These are phyloP conservation scores for Gossypium trilobum DNA, from an alignment of 441 rosid genomes.

Conservation along the genomic window DNA sequence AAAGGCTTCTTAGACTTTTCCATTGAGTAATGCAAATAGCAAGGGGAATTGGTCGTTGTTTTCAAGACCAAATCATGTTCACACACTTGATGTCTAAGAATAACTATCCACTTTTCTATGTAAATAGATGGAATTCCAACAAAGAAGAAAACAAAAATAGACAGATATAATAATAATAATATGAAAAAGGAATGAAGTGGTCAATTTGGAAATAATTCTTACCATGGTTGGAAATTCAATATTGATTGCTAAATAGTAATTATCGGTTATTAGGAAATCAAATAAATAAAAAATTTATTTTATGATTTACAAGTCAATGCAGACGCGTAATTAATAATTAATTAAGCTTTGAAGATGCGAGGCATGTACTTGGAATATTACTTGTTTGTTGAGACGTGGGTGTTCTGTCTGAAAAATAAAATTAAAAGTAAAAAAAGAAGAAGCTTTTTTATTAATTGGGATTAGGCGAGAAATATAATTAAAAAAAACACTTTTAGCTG, in stretches of 20 bases:
- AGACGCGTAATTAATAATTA: background rate
- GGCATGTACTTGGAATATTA: conserved; percentile 6
- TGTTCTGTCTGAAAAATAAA: background rate
- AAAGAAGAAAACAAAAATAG: background rate
- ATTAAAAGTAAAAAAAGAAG: background rate
- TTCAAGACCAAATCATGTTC: background rate
- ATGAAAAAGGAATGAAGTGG: background rate
- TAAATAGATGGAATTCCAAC: background rate
- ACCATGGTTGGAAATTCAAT: background rate
- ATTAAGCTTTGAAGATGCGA: background rate
- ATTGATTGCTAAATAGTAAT: background rate
- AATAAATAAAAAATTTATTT: background rate
- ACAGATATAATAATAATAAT: background rate
- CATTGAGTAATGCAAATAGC: background rate
- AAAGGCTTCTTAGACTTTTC: background rate
- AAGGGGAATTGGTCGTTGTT: background rate
- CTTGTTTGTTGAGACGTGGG: background rate
- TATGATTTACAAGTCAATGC: background rate
- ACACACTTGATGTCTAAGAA: background rate
- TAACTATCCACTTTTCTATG: background rate
- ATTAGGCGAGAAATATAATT: background rate
- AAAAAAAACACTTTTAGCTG: background rate
- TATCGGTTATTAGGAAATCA: background rate
- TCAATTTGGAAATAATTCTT: too few relatives aligned
- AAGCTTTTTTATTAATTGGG: background rate